A percentile compares a stretch with the other conserved stretches of the same genome.
Evolutionary conservation across 495 filamentous ascomycete species (phyloP).

Genomic region (Hyaloscypha finlandica): DNA sequence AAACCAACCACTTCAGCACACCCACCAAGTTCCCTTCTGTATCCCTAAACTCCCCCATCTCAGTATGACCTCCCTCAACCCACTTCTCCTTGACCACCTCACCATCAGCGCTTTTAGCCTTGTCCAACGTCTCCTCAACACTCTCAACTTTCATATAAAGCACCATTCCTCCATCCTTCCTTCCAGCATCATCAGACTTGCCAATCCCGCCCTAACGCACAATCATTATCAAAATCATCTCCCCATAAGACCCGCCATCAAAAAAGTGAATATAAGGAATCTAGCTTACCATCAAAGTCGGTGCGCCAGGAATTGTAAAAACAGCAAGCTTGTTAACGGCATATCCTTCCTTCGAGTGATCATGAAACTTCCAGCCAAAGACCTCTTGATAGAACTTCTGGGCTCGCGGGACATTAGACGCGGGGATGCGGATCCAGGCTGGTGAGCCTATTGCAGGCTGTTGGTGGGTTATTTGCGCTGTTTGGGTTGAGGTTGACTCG

Average conservation of each 20-base stretch:
- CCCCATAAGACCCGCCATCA: neutral
- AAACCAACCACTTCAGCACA: conserved; percentile 1
- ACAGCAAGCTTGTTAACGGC: neutral
- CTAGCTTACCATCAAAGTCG: neutral
- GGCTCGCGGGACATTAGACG: neutral
- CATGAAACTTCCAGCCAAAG: neutral
- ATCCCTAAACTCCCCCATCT: conserved; percentile 9
- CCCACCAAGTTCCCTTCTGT: conserved; percentile 13
- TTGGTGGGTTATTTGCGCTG: neutral
- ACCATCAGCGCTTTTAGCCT: neutral
- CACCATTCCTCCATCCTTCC: neutral
- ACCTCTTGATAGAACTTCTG: neutral
- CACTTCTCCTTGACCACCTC: conserved; percentile 8
- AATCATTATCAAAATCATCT: neutral
- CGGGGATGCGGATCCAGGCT: neutral
- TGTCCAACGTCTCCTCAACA: conserved; percentile 15
- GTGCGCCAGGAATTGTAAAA: neutral
- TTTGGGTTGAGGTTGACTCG: neutral
- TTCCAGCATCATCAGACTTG: neutral
- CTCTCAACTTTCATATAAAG: conserved; percentile 12
- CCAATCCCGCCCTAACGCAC: neutral
- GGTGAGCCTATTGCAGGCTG: neutral
- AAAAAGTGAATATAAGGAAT: neutral
- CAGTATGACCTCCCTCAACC: conserved; percentile 2
- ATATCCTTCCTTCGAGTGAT: neutral